Percentiles rank a stretch among this genome's conserved stretches.
Conservation (phyloP, 805 yeast species). For the Candida yuanshanica region DNA sequence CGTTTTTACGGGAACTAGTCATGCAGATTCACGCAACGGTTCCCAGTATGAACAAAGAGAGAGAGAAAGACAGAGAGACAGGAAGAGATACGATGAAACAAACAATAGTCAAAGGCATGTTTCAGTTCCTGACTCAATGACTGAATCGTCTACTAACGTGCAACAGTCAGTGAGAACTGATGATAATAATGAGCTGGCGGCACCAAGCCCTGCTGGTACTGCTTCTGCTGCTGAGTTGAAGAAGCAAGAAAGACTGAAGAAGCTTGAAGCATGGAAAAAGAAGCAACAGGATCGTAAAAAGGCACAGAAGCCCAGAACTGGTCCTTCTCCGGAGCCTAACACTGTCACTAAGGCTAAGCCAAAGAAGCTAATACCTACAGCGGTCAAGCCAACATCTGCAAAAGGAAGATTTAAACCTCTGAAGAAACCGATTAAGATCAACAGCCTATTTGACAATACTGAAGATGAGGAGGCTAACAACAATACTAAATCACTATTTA, state of each 20-base stretch:
- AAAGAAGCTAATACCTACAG: background rate
- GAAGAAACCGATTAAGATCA: conserved; percentile 8
- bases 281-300: conserved; percentile 27
- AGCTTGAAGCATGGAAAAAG: conserved; percentile 50
- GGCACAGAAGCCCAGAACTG: conserved; percentile 9
- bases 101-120: conserved; percentile 8
- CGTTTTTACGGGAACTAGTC: background rate
- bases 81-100: background rate
- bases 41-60: conserved; percentile 2
- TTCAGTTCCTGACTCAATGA: background rate
- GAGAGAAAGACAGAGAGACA: background rate
- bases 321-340: background rate
- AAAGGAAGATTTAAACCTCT: background rate
- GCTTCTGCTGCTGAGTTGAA: conserved; percentile 9
- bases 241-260: conserved; percentile 29
- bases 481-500: conserved; percentile 15
- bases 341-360: conserved; percentile 4
- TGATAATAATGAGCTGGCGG: background rate
- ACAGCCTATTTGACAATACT: conserved; percentile 23
- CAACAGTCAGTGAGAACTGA: conserved; percentile 3
- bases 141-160: conserved; percentile 3
- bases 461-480: conserved; percentile 26
- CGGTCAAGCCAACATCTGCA: background rate
- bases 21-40: background rate
- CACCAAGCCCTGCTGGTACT: background rate